Conservation (phyloP, 768 basidiomycete genomes). For the Russula lepida region DNA sequence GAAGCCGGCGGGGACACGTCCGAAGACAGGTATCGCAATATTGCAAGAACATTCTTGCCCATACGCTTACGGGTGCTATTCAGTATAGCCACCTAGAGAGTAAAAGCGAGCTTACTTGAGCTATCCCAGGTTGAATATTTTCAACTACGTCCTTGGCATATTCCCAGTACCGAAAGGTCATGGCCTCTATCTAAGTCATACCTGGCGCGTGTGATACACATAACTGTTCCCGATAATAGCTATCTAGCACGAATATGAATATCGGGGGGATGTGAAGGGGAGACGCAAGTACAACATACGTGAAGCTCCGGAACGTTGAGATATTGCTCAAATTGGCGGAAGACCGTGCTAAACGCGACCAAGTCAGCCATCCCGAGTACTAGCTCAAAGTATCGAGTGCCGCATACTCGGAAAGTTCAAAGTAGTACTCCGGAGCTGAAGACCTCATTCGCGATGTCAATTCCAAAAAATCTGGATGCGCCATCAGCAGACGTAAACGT, state of each 20-base stretch:
- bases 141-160: conserved; percentile 60
- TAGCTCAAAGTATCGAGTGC: background rate
- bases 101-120: conserved; percentile 31
- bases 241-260: conserved; percentile 44
- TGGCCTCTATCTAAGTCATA: conserved; percentile 23
- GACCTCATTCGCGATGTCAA: conserved; percentile 83
- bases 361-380: conserved; percentile 4
- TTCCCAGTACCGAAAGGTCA: background rate
- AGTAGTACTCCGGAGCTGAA: conserved; percentile 85
- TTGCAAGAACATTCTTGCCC: conserved; percentile 78
- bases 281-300: conserved; percentile 37
- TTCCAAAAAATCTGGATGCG: conserved; percentile 63
- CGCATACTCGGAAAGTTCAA: conserved; percentile 83
- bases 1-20: conserved; percentile 58
- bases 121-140: conserved; percentile 77
- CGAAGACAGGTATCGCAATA: conserved; percentile 67
- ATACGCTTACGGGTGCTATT: conserved; percentile 52
- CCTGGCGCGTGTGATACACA: conserved; percentile 88
- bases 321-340: conserved; percentile 88
- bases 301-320: conserved; percentile 87
- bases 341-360: conserved; percentile 63
- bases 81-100: background rate
- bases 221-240: conserved; percentile 90
- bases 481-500: background rate
- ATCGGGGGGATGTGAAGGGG: background rate